A percentile compares a stretch with the other conserved stretches of the same genome.
These are phyloP conservation scores for Coelastrella sp. DNA, from an alignment of 139 green algal genomes.

Conservation along the genomic window DNA sequence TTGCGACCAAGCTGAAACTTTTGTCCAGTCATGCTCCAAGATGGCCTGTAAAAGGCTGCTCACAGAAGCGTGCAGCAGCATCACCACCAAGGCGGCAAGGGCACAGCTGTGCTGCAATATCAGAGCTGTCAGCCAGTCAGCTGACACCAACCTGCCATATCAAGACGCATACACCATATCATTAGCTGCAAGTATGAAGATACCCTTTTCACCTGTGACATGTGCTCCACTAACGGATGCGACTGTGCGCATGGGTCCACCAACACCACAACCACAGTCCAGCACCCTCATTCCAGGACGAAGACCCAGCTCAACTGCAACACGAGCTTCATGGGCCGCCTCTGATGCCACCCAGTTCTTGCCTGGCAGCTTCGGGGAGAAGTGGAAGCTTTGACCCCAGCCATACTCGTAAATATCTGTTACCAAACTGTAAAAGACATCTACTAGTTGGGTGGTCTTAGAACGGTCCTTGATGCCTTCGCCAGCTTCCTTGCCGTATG, in stretches of 20 bases:
- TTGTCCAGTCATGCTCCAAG: too few relatives aligned
- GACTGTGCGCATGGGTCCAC: conserved; percentile 97
- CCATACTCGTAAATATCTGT: conserved; percentile 99
- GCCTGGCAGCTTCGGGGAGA: conserved; percentile 89
- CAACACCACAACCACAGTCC: conserved; percentile 97
- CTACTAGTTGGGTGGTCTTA: conserved; percentile 72
- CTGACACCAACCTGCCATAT: too few relatives aligned
- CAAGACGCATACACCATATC: too few relatives aligned
- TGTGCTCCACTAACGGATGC: conserved; percentile 82
- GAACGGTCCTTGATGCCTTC: conserved; percentile 63
- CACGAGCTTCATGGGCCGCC: conserved; percentile 89
- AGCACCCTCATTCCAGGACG: conserved; percentile 80
- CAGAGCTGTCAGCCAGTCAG: too few relatives aligned
- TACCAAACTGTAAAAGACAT: conserved; percentile 81
- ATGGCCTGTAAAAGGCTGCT: too few relatives aligned
- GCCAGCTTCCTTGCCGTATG: conserved; percentile 66
- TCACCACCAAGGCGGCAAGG: too few relatives aligned
- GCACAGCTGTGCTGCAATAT: too few relatives aligned
- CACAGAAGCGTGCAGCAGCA: too few relatives aligned
- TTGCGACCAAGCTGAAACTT: too few relatives aligned
- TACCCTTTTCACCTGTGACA: conserved; percentile 79
- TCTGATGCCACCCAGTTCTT: conserved; percentile 64
- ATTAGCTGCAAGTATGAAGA: too few relatives aligned
- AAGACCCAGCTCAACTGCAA: conserved; percentile 79
- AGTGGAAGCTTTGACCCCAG: conserved; percentile 98